These are phyloP conservation scores for Lecanosticta acicola DNA, from an alignment of 2,329 filamentous ascomycete genomes.

Conservation along the genomic window DNA sequence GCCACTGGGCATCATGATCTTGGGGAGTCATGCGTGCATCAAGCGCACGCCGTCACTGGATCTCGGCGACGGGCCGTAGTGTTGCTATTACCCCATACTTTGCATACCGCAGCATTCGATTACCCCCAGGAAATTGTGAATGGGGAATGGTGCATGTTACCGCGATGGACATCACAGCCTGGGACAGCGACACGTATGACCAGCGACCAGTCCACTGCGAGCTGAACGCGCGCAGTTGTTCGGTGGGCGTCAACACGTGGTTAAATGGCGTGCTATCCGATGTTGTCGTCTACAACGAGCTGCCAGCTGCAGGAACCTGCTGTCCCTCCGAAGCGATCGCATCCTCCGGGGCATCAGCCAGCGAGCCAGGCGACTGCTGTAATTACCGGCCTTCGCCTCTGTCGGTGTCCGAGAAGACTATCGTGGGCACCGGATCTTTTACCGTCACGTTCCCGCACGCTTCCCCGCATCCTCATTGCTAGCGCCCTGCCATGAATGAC, in stretches of 20 bases:
- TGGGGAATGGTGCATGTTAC: neutral
- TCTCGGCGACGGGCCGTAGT: conserved; percentile 3
- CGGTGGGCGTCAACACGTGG: conserved; percentile 2
- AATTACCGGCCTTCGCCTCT: too few relatives aligned
- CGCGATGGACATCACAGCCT: neutral
- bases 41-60: conserved; percentile 4
- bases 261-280: neutral
- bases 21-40: conserved; percentile 2
- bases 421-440: neutral
- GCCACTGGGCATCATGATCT: neutral
- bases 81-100: conserved; percentile 6
- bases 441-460: conserved; percentile 5
- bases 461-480: conserved; percentile 5
- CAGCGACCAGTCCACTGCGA: neutral
- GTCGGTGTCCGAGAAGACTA: neutral
- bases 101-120: neutral
- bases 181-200: conserved; percentile 3
- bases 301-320: neutral
- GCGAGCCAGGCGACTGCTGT: too few relatives aligned
- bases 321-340: neutral
- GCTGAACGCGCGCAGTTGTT: neutral
- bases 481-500: conserved; percentile 1
- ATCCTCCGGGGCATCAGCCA: neutral
- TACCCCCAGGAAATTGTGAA: conserved; percentile 1
- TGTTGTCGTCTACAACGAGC: too few relatives aligned